Evolutionary conservation across 2,329 filamentous ascomycete genomes (phyloP).

Genomic region (Rosellinia necatrix): DNA sequence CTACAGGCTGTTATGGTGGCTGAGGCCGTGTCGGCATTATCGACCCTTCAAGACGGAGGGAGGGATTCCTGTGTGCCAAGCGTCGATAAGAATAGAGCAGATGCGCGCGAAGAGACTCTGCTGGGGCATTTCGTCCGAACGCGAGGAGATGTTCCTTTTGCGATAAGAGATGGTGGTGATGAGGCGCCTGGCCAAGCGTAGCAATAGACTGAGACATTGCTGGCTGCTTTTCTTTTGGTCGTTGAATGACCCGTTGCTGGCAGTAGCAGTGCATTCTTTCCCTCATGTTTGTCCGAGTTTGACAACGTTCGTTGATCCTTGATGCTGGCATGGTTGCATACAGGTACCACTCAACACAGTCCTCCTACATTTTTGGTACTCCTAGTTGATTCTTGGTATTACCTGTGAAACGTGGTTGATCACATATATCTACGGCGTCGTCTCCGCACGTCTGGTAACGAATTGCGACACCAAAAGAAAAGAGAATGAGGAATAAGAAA

Average conservation of each 20-base stretch:
- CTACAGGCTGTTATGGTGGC: neutral
- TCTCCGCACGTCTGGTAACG: neutral
- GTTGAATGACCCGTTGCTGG: neutral
- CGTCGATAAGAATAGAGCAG: neutral
- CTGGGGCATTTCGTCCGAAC: neutral
- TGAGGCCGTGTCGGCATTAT: neutral
- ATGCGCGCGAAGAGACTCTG: neutral
- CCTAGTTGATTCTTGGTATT: slow-evolving; percentile 2
- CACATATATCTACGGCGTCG: neutral
- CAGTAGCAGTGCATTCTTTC: neutral
- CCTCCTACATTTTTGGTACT: neutral
- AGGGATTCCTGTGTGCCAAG: neutral
- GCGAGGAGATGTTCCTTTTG: neutral
- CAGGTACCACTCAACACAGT: neutral
- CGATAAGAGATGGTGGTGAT: too few species aligned
- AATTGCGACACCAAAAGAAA: neutral
- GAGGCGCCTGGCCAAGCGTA: too few species aligned
- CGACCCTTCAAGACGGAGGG: neutral
- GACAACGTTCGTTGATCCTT: slow-evolving; percentile 3
- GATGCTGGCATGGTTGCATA: slow-evolving; percentile 17
- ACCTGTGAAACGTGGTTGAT: neutral
- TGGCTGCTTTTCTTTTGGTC: neutral
- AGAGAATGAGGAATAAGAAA: neutral
- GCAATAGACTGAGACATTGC: too few species aligned
- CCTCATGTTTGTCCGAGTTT: neutral